Evolutionary conservation across 176 grass and related monocot genomes (phyloP), one percentile per base, ranked within the genome.

Genomic region (Oryza longistaminata): DNA sequence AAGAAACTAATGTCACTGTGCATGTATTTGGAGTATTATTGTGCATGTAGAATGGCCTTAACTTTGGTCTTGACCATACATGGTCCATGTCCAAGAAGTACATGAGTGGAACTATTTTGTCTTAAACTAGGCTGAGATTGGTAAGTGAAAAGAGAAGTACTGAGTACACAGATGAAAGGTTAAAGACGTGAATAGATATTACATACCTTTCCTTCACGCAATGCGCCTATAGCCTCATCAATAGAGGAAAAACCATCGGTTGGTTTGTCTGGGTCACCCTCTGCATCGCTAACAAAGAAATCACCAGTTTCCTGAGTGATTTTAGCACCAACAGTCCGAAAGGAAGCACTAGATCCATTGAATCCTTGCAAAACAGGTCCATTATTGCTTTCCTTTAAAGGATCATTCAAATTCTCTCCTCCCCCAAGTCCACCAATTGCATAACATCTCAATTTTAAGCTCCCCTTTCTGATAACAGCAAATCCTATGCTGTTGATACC

Each of bases 281-380:
- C 96, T 5, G 91, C 82, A 81, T 98, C 96, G 11, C 91, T 98
- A 40, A 93, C 89, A 75, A 98, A 98, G 80, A 98, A 98, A 73
- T 88, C 91, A 0, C 74, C 61, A 14, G 88, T 98, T 86, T 94
- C 96, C 74, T 98, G 91, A 40, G 96, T 98, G 85, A 95, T 92
- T 87, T 98, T 64, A 61, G 93, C 91, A 81, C 82, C 94, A 34
- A 98, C 78, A 52, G 96, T 94, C 74, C 69, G 33, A 60, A 98
- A 93, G 15, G 92, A 86, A 49, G 76, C 55, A 25, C 34, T 48
- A 29, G 86, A 85, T 37, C 58, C 82, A 81, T 80, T 77, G 9
- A 90, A 35, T 62, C 78, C 80, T 64, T 79, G 78, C 19, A 83
- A 88, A 85, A 83, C 19, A 77, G 96, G 73, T 16, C 93, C 96